These are phyloP conservation scores for Trichoderma reesei DNA, from an alignment of 495 filamentous ascomycete species.

Conservation along the genomic window DNA sequence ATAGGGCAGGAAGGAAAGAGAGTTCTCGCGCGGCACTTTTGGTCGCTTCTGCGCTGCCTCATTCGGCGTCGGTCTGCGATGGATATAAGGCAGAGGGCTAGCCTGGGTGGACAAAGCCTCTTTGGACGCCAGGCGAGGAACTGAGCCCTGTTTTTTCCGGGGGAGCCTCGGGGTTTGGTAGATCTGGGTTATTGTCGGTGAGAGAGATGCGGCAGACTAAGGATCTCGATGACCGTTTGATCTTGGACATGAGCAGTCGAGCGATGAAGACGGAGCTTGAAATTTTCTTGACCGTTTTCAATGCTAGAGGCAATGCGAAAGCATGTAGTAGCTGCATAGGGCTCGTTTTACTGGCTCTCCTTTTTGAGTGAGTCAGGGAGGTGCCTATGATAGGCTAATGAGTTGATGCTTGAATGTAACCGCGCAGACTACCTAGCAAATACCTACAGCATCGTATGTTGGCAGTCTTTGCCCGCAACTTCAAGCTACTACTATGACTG, in stretches of 20 bases:
- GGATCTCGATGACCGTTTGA: not conserved
- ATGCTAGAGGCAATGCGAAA: not conserved
- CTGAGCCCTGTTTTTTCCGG: not conserved
- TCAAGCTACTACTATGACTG: no score
- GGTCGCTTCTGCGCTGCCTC: not conserved
- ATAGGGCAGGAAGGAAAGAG: not conserved
- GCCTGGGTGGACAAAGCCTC: no score
- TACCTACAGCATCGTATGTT: not conserved
- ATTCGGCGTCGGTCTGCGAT: slow-evolving; percentile 5
- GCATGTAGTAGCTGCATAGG: no score
- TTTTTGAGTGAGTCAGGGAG: not conserved
- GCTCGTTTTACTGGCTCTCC: no score
- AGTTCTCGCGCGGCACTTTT: not conserved
- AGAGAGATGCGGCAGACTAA: not conserved
- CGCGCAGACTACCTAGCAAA: not conserved
- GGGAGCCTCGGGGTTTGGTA: not conserved
- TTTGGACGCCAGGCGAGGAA: not conserved
- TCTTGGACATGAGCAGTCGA: not conserved
- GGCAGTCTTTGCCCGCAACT: no score
- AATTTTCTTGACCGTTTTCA: no score
- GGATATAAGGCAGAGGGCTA: no score
- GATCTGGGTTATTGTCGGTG: not conserved
- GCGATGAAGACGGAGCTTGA: not conserved
- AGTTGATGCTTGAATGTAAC: not conserved
- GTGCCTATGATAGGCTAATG: not conserved